Conservation (phyloP, 2,329 filamentous ascomycete species). For the Ascochyta rabiei region DNA sequence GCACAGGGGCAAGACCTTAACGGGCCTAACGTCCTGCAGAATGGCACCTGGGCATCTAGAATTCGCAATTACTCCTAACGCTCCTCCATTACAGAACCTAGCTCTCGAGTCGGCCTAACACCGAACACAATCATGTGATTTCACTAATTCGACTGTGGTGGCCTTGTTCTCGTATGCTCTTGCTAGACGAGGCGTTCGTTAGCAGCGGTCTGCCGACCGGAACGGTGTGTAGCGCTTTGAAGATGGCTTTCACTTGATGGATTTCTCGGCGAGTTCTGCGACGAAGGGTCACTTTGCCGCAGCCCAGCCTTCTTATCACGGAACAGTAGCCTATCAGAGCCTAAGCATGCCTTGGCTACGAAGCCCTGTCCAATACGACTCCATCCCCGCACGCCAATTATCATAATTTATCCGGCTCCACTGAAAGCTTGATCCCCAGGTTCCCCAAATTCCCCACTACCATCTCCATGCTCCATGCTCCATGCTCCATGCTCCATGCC, state of each 20-base stretch:
- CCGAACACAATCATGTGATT: constrained; percentile 22
- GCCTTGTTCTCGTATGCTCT: constrained; percentile 19
- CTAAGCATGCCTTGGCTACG: constrained; percentile 17
- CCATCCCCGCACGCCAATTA: constrained; percentile 19
- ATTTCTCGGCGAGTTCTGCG: constrained; percentile 16
- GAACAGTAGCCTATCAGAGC: constrained; percentile 22
- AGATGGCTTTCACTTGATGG: constrained; percentile 19
- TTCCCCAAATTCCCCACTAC: constrained; percentile 21
- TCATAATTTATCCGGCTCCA: constrained; percentile 27
- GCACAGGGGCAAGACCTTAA: constrained; percentile 17
- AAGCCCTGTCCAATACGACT: constrained; percentile 25
- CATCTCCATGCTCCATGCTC: constrained; percentile 13
- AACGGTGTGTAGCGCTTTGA: constrained; percentile 23
- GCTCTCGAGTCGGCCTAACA: constrained; percentile 20
- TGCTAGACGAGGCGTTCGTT: constrained; percentile 23
- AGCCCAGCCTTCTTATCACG: constrained; percentile 11
- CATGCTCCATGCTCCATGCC: constrained; percentile 13
- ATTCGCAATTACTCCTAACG: constrained; percentile 12
- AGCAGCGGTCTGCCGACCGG: constrained; percentile 27
- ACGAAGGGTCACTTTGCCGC: constrained; percentile 9
- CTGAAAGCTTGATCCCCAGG: constrained; percentile 23
- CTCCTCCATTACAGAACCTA: constrained; percentile 33
- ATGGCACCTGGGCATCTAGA: constrained; percentile 16
- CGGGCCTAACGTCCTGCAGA: constrained; percentile 9
- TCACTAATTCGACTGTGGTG: constrained; percentile 7